Conservation (phyloP, 164 flowering plant species). For the Vitis labrusca region DNA sequence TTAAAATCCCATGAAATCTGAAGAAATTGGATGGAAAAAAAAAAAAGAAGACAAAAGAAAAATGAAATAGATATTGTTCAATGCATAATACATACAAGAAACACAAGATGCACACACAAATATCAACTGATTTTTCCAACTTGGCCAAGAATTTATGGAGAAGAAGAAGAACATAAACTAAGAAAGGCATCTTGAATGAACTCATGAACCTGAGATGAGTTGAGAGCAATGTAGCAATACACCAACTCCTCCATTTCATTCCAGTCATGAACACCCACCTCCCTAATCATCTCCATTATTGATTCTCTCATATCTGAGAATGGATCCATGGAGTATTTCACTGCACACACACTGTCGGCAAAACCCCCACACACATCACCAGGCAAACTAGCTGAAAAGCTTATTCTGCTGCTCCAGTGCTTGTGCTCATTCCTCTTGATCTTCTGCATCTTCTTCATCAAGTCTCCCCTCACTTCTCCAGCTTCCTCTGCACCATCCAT, state of each 20-base stretch:
- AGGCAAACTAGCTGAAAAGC: conserved; percentile 63
- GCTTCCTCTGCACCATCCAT: background rate
- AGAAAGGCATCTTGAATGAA: conserved; percentile 47
- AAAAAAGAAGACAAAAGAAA: no score
- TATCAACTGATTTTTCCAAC: no score
- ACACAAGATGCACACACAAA: no score
- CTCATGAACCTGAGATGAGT: conserved; percentile 44
- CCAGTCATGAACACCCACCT: conserved; percentile 45
- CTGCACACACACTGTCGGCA: conserved; percentile 50
- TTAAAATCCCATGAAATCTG: no score
- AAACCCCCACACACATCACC: conserved; percentile 39
- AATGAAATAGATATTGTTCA: no score
- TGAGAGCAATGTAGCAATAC: conserved; percentile 56
- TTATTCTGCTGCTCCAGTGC: conserved; percentile 14
- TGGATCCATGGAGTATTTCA: conserved; percentile 42
- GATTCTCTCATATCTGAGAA: conserved; percentile 45
- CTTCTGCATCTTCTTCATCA: conserved; percentile 15
- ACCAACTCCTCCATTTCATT: conserved; percentile 58
- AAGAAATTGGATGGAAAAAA: no score
- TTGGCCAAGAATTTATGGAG: no score
- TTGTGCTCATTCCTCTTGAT: conserved; percentile 11
- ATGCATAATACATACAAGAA: no score
- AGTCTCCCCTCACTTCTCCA: conserved; percentile 16
- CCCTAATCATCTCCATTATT: conserved; percentile 47
- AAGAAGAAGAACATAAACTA: conserved; percentile 21